Base-by-base conservation (phyloP, 257 asterid species). In the Fraxinus pennsylvanica region DNA sequence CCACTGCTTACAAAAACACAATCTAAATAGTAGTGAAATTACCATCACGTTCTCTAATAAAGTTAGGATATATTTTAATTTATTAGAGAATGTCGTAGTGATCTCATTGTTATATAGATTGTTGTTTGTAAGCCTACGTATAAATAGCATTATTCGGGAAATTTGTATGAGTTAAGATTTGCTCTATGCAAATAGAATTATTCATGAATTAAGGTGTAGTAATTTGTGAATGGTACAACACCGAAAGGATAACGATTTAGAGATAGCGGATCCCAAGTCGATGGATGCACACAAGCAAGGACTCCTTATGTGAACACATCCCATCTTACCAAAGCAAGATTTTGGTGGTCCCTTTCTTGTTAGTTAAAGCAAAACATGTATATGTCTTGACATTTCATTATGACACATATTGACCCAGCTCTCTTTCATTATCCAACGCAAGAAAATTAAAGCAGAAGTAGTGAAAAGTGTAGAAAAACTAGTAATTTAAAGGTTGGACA, bases 381-480 rank as follows among this genome's bases (percentile, higher is more conserved):
- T 7, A 54, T n/a, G 6, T 54, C 25, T 80, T 84, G 85, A 84
- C 81, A 82, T 47, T 81, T 43, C 4, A 45, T 45, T 74, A 61
- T 71, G 71, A 71, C 57, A 22, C 74, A 81, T 21, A 8, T 86
- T 90, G 94, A 85, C 91, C 82, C 43, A 79, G 89, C 43, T 83
- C 83, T 63, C 59, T 61, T 68, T 43, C 45, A 76, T 78, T 77
- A 39, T 52, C 73, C 68, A 78, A 52, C 71, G 63, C 78, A 69
- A 78, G 38, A 39, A 69, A 69, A 74, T 14, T 4, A 4, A 19
- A 15, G 17, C 1, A 13, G 33, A 22, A 79, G 38, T 3, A n/a
- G 29, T 57, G 66, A 19, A 57, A 57, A 57, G 29, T 57, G 27
- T 57, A 6, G 71, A 17, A 33, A 68, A 71, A 80, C 13, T 72